These are phyloP conservation scores for Entomortierella lignicola DNA, from an alignment of 192 early-diverging fungal species.

Conservation along the genomic window DNA sequence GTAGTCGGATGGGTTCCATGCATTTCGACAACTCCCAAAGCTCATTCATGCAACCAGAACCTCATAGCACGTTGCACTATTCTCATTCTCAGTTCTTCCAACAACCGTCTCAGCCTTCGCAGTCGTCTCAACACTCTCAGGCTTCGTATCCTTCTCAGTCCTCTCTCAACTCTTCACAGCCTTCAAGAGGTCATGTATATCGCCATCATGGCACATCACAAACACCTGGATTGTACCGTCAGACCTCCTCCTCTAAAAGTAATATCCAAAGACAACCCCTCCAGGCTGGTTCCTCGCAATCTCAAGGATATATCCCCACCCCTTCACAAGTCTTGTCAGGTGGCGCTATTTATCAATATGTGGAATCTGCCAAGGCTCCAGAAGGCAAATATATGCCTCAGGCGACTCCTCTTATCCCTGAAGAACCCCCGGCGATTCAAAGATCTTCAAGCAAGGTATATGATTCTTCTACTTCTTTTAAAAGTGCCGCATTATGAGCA, in stretches of 20 bases:
- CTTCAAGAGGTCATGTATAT: constrained; percentile 8
- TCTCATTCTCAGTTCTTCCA: constrained; percentile 43
- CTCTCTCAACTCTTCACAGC: constrained; percentile 26
- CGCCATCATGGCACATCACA: constrained; percentile 1
- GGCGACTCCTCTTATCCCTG: background rate
- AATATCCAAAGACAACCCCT: constrained; percentile 3
- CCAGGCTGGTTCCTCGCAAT: constrained; percentile 7
- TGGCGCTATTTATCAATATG: constrained; percentile 31
- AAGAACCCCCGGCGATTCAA: constrained; percentile 14
- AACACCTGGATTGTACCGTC: constrained; percentile 29
- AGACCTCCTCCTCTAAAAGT: constrained; percentile 20
- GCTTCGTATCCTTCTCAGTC: constrained; percentile 30
- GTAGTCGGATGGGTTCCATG: constrained; percentile 40
- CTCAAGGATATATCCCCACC: constrained; percentile 17
- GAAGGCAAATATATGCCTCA: constrained; percentile 11
- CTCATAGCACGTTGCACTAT: constrained; percentile 30
- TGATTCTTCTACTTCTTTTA: too few relatives aligned
- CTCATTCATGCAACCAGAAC: constrained; percentile 38
- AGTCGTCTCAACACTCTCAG: constrained; percentile 39
- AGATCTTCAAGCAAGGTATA: constrained; percentile 20
- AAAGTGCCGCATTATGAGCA: too few relatives aligned
- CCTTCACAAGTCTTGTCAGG: constrained; percentile 36
- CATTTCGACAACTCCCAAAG: constrained; percentile 33
- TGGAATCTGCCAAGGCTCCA: constrained; percentile 6
- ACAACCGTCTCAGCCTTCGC: constrained; percentile 35